Base-by-base conservation (phyloP, 2,329 filamentous ascomycete species). In the Lomentospora prolificans region DNA sequence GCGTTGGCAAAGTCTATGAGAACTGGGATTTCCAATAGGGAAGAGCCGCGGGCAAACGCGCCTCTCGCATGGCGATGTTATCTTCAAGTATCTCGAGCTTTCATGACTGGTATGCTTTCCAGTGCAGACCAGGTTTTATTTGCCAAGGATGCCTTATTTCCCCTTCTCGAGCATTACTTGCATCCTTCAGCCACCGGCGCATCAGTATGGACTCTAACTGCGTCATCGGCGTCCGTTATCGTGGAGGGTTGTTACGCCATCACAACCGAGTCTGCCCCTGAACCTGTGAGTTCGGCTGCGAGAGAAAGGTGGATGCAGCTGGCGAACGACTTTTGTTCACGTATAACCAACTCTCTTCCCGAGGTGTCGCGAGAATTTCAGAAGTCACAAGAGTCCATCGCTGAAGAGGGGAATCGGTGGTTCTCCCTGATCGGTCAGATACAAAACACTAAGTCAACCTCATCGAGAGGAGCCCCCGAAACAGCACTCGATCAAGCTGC, bases 331-430 rank as follows among this genome's bases (percentile, higher is more conserved):
- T 70, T 96, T n/a, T 74, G 85, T 25, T 74, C 82, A 30, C 77
- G 80, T 36, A 83, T 96, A 57, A 84, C 84, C 55, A 80, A 81
- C 4, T 95, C 90, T 0, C 77, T 89, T 4, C 90, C 91, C 1
- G 90, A 92, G 64, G 84, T 92, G 56, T 90, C 90, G 0, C 86
- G 86, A 59, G 87, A 90, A 17, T 88, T 88, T 61, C 77, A 80
- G 25, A 76, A 77, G 44, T 95, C 89, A 0, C 90, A 96, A 65
- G 77, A 81, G 53, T 74, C 75, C 41, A 76, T 95, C 25, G 80
- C 81, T 8, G 75, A 83, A 5, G 80, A 87, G 62, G 84, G 85
- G 0, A 74, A 76, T 50, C 83, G 87, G 0, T 89, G 89, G 71
- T 85, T 87, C 58, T 70, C 78, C 1, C 69, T 90, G 8, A 74